Percentiles rank a stretch among this genome's conserved stretches.
These are phyloP conservation scores for Solanum pinnatisectum DNA, from an alignment of 257 asterid genomes.

Conservation along the genomic window DNA sequence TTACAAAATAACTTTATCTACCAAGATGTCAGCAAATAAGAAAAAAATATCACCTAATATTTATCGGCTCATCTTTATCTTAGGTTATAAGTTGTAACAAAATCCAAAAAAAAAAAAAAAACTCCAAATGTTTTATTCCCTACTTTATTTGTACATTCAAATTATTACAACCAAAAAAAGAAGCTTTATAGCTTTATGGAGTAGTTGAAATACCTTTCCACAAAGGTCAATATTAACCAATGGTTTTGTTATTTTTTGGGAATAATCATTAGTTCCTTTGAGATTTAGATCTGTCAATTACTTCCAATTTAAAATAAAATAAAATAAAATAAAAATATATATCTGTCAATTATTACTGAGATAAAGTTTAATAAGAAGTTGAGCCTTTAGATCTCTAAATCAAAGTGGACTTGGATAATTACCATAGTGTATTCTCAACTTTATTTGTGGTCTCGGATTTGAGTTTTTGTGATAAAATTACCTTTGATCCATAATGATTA, in stretches of 20 bases:
- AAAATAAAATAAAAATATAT: not conserved
- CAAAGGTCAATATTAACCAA: not conserved
- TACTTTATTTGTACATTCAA: not conserved
- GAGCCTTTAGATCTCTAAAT: not conserved
- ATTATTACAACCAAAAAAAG: not conserved
- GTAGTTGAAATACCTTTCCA: not conserved
- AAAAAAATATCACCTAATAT: not conserved
- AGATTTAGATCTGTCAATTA: not conserved
- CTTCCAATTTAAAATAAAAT: not conserved
- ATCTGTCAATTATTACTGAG: not conserved
- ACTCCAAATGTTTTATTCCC: not conserved
- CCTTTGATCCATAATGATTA: not conserved
- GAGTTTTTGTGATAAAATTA: not conserved
- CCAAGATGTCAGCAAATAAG: not conserved
- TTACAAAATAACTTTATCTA: not conserved
- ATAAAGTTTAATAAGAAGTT: not conserved
- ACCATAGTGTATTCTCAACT: not conserved
- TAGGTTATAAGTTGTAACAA: not conserved
- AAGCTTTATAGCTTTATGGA: not conserved
- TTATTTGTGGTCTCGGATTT: not conserved
- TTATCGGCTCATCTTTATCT: not conserved
- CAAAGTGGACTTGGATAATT: not conserved
- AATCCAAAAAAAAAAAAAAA: not conserved
- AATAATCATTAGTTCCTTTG: not conserved
- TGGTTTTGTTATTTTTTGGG: not conserved